Evolutionary conservation across 2,329 filamentous ascomycete species (phyloP).

Genomic region (Pestalotiopsis sp.): DNA sequence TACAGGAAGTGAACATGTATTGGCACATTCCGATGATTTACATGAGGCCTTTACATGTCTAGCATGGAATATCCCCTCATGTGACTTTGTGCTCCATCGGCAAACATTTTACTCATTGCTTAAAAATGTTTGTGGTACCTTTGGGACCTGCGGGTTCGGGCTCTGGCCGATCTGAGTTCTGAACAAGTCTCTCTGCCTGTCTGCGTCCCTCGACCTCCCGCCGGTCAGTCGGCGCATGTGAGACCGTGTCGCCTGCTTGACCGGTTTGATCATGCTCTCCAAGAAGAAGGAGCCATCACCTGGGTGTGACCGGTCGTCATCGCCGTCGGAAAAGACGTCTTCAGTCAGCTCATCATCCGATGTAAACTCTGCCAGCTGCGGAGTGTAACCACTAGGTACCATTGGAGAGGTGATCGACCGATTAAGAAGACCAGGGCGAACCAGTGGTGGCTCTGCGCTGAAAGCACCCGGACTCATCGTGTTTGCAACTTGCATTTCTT

Average conservation of each 20-base stretch:
- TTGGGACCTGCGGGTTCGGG: slow-evolving; percentile 44
- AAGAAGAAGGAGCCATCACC: slow-evolving; percentile 56
- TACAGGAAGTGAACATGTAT: not conserved
- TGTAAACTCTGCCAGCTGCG: slow-evolving; percentile 62
- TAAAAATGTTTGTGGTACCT: slow-evolving; percentile 38
- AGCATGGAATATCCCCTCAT: not conserved
- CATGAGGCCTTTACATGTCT: not conserved
- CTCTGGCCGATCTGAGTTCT: slow-evolving; percentile 33
- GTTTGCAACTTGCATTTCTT: slow-evolving; percentile 59
- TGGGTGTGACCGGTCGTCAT: slow-evolving; percentile 53
- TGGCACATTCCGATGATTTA: not conserved
- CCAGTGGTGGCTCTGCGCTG: slow-evolving; percentile 40
- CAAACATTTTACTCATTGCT: not conserved
- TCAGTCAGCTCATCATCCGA: slow-evolving; percentile 78
- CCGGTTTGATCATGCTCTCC: slow-evolving; percentile 64
- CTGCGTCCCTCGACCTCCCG: slow-evolving; percentile 45
- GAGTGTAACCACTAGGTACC: slow-evolving; percentile 56
- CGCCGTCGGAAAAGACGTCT: slow-evolving; percentile 79
- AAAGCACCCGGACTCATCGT: slow-evolving; percentile 67
- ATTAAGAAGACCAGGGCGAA: slow-evolving; percentile 72
- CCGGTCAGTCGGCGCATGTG: slow-evolving; percentile 67
- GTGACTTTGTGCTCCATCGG: slow-evolving; percentile 1
- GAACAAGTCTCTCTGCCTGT: slow-evolving; percentile 39
- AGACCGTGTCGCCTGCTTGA: slow-evolving; percentile 58
- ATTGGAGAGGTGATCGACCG: slow-evolving; percentile 86